A percentile compares a stretch with the other conserved stretches of the same genome.
Conservation (phyloP, 225 moss, liverwort and hornwort genomes). For the Pseudisothecium myosuroides region DNA sequence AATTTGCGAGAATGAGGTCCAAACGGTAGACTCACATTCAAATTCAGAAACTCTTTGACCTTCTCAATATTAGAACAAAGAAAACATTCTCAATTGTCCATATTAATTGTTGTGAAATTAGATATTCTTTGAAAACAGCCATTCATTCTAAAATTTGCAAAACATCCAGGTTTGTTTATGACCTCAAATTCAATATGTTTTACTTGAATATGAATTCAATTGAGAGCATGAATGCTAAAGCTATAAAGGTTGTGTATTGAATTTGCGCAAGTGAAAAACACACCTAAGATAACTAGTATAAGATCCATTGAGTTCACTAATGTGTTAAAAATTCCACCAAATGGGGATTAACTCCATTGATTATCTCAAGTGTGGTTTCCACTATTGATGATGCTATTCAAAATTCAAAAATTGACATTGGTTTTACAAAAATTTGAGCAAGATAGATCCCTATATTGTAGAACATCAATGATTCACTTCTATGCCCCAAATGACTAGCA, state of each 20-base stretch:
- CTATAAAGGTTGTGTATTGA: neutral
- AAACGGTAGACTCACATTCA: neutral
- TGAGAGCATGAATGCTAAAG: too few species aligned
- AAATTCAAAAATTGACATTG: neutral
- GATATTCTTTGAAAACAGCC: too few species aligned
- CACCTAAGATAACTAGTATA: accelerated
- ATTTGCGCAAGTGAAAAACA: too few species aligned
- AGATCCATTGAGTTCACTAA: neutral
- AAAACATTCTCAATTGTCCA: neutral
- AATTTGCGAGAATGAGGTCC: neutral
- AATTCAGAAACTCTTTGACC: neutral
- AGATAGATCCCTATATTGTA: neutral
- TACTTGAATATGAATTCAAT: neutral
- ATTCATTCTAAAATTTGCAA: neutral
- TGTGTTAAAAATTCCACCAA: neutral
- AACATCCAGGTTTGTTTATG: neutral
- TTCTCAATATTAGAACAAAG: neutral
- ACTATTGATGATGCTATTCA: neutral
- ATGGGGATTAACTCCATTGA: neutral
- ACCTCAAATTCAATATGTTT: neutral
- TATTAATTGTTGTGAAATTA: neutral
- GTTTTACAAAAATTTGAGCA: neutral
- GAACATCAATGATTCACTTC: too few species aligned
- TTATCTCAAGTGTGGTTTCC: accelerated
- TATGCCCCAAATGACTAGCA: neutral